phyloP scores from a whole-genome alignment of 169 alveolate genomes.

The Cryptosporidium bovis region DNA sequence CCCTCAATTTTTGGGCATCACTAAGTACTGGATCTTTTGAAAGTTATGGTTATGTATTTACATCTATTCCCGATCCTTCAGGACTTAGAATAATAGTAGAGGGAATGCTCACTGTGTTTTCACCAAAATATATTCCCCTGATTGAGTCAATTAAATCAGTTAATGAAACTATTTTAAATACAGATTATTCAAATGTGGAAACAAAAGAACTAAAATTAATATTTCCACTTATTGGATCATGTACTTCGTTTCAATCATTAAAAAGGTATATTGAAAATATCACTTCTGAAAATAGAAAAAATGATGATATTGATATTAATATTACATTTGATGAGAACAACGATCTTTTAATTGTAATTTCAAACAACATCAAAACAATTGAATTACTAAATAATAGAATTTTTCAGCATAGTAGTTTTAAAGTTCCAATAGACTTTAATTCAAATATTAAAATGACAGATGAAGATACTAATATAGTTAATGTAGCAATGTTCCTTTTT shows the following conservation, averaged over 20 bases:
- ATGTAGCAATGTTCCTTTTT: slow-evolving; percentile 63
- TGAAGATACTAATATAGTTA: slow-evolving; percentile 14
- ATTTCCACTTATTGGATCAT: slow-evolving; percentile 53
- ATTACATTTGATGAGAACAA: slow-evolving; percentile 5
- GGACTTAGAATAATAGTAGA: slow-evolving; percentile 49
- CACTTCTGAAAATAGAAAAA: too few species aligned
- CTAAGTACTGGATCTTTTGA: slow-evolving; percentile 30
- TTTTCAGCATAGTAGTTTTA: slow-evolving; percentile 57
- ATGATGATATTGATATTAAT: background rate
- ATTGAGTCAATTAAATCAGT: slow-evolving; percentile 25
- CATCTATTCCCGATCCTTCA: slow-evolving; percentile 68
- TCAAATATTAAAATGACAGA: background rate
- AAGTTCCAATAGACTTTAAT: background rate
- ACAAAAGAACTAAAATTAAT: background rate
- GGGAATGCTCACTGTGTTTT: slow-evolving; percentile 46
- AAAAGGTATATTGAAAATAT: background rate
- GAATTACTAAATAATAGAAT: slow-evolving; percentile 36
- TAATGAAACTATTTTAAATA: background rate
- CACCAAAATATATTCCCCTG: slow-evolving; percentile 41
- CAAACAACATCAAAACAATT: background rate
- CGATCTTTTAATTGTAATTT: background rate
- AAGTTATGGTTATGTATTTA: slow-evolving; percentile 52
- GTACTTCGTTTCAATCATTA: background rate
- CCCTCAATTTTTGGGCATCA: slow-evolving; percentile 56
- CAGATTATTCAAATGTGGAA: background rate